Evolutionary conservation across 352 stramenopile species (phyloP), one percentile per base, ranked within the genome.

Genomic region (Pythium apleroticum): DNA sequence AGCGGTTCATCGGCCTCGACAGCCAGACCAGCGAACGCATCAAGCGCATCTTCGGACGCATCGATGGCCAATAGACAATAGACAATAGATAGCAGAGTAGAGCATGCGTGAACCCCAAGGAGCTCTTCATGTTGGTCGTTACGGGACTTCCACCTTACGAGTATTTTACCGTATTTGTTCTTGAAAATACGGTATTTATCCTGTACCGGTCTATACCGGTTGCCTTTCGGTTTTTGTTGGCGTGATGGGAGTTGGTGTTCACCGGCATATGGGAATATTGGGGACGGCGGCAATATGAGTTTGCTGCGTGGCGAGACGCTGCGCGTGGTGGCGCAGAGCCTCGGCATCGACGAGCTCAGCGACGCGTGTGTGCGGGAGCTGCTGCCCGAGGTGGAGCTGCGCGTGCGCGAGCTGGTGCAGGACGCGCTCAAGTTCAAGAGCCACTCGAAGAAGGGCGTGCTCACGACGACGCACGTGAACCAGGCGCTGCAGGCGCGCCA

Each of bases 381-480:
- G 37, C 77, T 93, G 10, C 81, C 85, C 0, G 83, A 95, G 55
- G 78, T 93, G 49, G 86, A 95, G 72, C 70, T 95, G 19, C 84
- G 86, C 27, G 73, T 95, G 67, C 86, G 86, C 19, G 80, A 93
- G 72, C 66, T 95, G 50, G 77, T 95, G 17, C 86, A 95, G 74
- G 84, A 95, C 56, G 84, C 86, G 60, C 80, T 93, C 58, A 93
- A 95, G 76, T 95, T 93, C 63, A 80, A 88, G 61, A 72, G 68
- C 30, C 86, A 95, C 70, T 80, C 83, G 30, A 86, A 85, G 59
- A 76, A 80, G 22, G 54, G 75, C 15, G 67, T 77, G 65, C 69
- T 95, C 62, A 74, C 81, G 55, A 76, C 84, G 20, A 58, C 71
- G 19, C 80, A 95, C 69, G 75, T 93, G 27, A 93, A 95, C 70